phyloP scores from a whole-genome alignment of 2,329 filamentous ascomycete species.

The Aspergillus fischeri region DNA sequence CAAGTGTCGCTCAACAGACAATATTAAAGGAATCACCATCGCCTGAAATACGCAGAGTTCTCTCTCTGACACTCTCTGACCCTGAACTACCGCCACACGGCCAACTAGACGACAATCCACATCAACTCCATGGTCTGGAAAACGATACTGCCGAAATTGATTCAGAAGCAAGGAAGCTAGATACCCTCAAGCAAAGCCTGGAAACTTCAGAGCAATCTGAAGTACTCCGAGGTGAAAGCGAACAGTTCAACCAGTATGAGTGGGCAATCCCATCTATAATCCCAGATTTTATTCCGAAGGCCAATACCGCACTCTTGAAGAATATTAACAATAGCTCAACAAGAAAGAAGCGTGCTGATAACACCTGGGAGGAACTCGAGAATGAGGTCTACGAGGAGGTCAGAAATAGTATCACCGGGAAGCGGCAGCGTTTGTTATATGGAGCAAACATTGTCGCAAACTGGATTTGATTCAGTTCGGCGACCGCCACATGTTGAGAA shows the following conservation, averaged over 20 bases:
- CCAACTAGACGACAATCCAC: not conserved
- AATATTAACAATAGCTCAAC: not conserved
- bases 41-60: not conserved
- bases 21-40: not conserved
- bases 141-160: not conserved
- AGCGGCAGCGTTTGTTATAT: slow-evolving; percentile 13
- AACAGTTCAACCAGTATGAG: not conserved
- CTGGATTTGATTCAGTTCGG: not conserved
- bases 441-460: slow-evolving; percentile 3
- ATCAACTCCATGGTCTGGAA: not conserved
- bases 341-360: not conserved
- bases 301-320: not conserved
- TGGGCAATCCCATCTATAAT: not conserved
- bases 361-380: slow-evolving; percentile 8
- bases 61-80: slow-evolving; percentile 22
- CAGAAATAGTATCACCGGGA: slow-evolving; percentile 15
- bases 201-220: not conserved
- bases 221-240: not conserved
- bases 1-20: not conserved
- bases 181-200: not conserved
- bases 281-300: not conserved
- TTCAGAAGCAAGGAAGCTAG: not conserved
- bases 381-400: slow-evolving; percentile 21
- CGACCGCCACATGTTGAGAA: not conserved
- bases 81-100: slow-evolving; percentile 17